Evolutionary conservation across 345 rosid species (phyloP), one percentile per base, ranked within the genome.

Genomic region (Eucalyptus regnans): DNA sequence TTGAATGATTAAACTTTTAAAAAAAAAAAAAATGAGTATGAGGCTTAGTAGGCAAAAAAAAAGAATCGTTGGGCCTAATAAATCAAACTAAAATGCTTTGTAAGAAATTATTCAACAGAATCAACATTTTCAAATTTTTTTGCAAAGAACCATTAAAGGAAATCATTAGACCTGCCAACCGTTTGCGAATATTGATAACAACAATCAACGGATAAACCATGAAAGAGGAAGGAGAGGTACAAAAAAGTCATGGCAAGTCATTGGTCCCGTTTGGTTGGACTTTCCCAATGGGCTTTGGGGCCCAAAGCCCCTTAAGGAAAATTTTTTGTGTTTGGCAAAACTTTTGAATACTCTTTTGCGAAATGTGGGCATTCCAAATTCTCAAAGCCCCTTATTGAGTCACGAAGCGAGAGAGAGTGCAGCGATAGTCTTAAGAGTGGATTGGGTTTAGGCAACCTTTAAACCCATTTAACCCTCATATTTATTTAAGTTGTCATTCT

Each of bases 381-480:
- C 33, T 33, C 33, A 33, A 33, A 33, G 33, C 33, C 33, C 3
- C 2, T 2, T 33, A 33, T n/a, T 33, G 18, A 51, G 54, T 50
- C 15, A 50, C 18, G 15, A 43, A 43, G n/a, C 10, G 3, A 25
- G 7, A 27, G 31, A 60, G n/a, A 60, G 2, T 22, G 27, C 1
- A 64, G 0, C 7, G 3, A 64, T 31, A n/a, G 2, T 64, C 10
- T 15, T 27, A 12, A 60, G 33, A 62, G 33, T 62, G 16, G 8
- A 7, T 60, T 4, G 0, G 1, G 7, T 27, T 27, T 27, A 12
- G 16, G 15, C 29, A 27, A 12, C n/a, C 2, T 60, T 64, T n/a
- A 14, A 41, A 41, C 41, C 41, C 5, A 41, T 41, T 41, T 41
- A 41, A 41, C 41, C 41, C 41, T 41, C 41, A 41, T 41, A 41